Conservation (phyloP, 208 protist genomes). For the Tritrichomonas foetus region DNA sequence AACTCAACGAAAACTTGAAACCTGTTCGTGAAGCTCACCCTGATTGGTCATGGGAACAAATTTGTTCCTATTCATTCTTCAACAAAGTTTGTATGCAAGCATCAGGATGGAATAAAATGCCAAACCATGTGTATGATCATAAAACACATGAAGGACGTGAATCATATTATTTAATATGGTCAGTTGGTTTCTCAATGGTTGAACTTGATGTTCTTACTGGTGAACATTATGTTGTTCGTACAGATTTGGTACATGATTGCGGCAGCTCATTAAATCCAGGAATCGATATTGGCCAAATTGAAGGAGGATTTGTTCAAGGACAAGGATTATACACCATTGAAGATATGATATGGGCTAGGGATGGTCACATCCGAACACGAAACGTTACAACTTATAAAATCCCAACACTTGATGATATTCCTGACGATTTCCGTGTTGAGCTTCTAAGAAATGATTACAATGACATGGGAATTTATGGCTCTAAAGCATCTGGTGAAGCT, state of each 20-base stretch:
- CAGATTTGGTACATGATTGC: constrained; percentile 26
- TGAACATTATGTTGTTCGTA: constrained; percentile 48
- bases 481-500: constrained; percentile 17
- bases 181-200: constrained; percentile 52
- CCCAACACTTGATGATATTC: constrained; percentile 34
- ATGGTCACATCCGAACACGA: constrained; percentile 10
- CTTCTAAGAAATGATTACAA: background rate
- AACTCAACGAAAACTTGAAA: background rate
- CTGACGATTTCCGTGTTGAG: background rate
- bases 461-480: background rate
- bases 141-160: constrained; percentile 1
- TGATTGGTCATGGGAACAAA: constrained; percentile 5
- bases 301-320: constrained; percentile 4
- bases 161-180: constrained; percentile 19
- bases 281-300: constrained; percentile 24
- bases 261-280: background rate
- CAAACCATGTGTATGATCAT: constrained; percentile 1
- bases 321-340: constrained; percentile 2
- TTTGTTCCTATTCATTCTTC: background rate
- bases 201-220: constrained; percentile 59
- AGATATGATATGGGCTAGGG: constrained; percentile 16
- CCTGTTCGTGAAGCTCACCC: background rate
- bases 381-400: constrained; percentile 36
- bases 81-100: constrained; percentile 1
- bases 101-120: background rate